Evolutionary conservation across 1,284 basidiomycete genomes (phyloP), one percentile per base, ranked within the genome.

Genomic region (Ceratorhiza oryzae-sativae): DNA sequence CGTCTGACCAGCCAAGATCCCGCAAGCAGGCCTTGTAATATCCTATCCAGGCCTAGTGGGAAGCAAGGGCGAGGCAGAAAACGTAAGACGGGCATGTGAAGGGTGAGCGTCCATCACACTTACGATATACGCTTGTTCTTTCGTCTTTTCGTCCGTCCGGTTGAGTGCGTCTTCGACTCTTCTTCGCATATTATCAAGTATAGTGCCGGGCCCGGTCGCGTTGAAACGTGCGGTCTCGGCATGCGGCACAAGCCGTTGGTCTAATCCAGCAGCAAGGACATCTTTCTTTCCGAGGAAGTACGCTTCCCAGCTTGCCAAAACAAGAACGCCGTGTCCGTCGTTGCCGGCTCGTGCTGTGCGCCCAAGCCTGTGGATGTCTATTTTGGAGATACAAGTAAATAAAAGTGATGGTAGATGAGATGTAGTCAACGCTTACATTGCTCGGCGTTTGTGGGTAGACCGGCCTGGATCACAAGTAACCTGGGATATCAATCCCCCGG

Each of bases 381-480:
- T 20, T 45, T 34, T 6, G 20, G 20, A 51, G 42, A 18, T 65
- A 32, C 15, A 18, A 18, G 30, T 23, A 23, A 18, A 41, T 20
- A 60, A n/a, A 10, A 20, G 32, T 6, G 51, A 53, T 27, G 63
- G n/a, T 6, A n/a, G n/a, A 12, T 1, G 30, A 76, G 53, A 9
- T 48, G 25, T 49, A 58, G 36, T 18, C 18, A 25, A 41, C 32
- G 46, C 78, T 75, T 73, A 79, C 80, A 84, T 76, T 83, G 81
- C 76, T 83, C 82, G 4, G 78, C 74, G 53, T 76, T 79, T 42
- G 76, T 76, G 5, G 83, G 83, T 2, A 82, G 75, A 76, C 77
- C 88, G 39, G 86, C 79, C 78, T 91, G 90, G 12, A 90, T 77
- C 53, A 91, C 85, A 80, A 0, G 86, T 86, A 23, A 88, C 79